A percentile compares a stretch with the other conserved stretches of the same genome.
phyloP scores from a whole-genome alignment of 768 basidiomycete species.

The Boletus huronensis region DNA sequence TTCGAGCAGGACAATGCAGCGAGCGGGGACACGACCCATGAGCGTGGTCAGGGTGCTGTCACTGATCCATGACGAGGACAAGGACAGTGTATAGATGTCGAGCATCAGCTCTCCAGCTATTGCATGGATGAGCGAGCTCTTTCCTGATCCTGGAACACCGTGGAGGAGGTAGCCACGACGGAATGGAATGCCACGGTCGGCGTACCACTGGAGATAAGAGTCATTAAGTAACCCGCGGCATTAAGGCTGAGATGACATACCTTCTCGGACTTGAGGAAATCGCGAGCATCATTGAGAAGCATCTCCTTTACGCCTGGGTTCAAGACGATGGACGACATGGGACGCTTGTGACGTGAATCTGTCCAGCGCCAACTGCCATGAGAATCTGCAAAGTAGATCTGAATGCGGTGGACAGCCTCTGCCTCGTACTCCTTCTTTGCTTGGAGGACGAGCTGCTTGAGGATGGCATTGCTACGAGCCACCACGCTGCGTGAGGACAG shows the following conservation, averaged over 20 bases:
- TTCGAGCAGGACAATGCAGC: conserved; percentile 84
- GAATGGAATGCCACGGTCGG: conserved; percentile 91
- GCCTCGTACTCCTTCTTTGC: conserved; percentile 90
- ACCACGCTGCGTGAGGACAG: conserved; percentile 53
- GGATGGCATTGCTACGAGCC: conserved; percentile 75
- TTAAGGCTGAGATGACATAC: conserved; percentile 32
- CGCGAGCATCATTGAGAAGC: conserved; percentile 75
- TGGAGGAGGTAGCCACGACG: conserved; percentile 83
- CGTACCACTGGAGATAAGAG: conserved; percentile 64
- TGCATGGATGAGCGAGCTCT: conserved; percentile 82
- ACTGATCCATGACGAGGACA: conserved; percentile 84
- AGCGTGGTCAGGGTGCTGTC: conserved; percentile 82
- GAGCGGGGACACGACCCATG: conserved; percentile 83
- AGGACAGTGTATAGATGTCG: conserved; percentile 88
- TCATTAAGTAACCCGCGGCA: background rate
- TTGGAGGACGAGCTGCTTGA: conserved; percentile 85
- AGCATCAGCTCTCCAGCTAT: conserved; percentile 87
- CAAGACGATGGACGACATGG: conserved; percentile 83
- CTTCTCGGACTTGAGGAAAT: conserved; percentile 83
- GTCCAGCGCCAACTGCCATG: conserved; percentile 89
- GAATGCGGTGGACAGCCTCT: conserved; percentile 80
- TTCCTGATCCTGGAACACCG: conserved; percentile 83
- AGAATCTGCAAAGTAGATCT: conserved; percentile 87
- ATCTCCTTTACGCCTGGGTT: conserved; percentile 90
- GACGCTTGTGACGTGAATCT: conserved; percentile 82